phyloP scores from a whole-genome alignment of 192 early-diverging fungal species.

The Podochytrium sp. region DNA sequence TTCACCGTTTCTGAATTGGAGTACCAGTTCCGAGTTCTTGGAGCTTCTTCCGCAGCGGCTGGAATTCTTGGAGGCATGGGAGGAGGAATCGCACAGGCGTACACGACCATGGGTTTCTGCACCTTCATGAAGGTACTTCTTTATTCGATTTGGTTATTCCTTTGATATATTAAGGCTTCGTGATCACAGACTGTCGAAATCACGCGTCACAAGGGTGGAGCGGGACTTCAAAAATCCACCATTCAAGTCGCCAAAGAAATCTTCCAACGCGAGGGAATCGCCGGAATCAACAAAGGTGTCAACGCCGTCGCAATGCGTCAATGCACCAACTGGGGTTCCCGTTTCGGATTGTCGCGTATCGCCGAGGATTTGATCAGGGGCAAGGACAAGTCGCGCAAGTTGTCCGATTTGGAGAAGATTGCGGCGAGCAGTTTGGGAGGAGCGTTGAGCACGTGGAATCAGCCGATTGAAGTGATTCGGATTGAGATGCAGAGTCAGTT shows the following conservation, averaged over 20 bases:
- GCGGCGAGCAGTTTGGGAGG: constrained; percentile 86
- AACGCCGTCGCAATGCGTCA: constrained; percentile 97
- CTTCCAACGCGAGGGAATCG: constrained; percentile 89
- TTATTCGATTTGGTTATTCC: neutral
- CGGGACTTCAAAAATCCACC: constrained; percentile 68
- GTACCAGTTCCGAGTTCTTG: constrained; percentile 58
- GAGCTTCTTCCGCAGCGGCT: constrained; percentile 44
- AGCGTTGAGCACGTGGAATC: constrained; percentile 95
- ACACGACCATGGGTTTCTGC: constrained; percentile 99
- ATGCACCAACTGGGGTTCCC: constrained; percentile 95
- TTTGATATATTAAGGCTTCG: neutral
- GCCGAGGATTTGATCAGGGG: constrained; percentile 66
- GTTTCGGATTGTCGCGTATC: constrained; percentile 69
- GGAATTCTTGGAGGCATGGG: constrained; percentile 93
- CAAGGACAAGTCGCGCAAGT: constrained; percentile 33
- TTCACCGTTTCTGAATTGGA: constrained; percentile 77
- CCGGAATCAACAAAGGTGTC: constrained; percentile 97
- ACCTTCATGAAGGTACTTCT: constrained; percentile 82
- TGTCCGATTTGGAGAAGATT: constrained; percentile 63
- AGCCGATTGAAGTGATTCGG: constrained; percentile 98
- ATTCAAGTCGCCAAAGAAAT: constrained; percentile 87
- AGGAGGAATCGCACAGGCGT: constrained; percentile 78
- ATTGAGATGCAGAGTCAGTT: constrained; percentile 98
- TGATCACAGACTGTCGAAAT: constrained; percentile 87
- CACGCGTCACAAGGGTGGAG: constrained; percentile 82